Evolutionary conservation across 2,329 filamentous ascomycete species (phyloP).

Genomic region (Parastagonospora nodorum): DNA sequence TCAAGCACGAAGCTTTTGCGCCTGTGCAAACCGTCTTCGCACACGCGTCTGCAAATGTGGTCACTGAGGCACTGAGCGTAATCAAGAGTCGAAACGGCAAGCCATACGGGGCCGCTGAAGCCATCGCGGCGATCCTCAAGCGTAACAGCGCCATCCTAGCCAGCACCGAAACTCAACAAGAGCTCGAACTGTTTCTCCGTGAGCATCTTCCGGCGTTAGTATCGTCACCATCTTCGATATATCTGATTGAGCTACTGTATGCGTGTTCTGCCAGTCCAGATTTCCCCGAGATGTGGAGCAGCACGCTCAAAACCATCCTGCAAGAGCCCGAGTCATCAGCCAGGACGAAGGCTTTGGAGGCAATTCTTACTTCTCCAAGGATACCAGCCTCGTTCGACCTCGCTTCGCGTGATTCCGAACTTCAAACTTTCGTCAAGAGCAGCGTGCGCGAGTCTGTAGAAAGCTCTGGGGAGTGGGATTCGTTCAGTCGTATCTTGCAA

Average conservation of each 20-base stretch:
- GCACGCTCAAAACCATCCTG: conserved; percentile 35
- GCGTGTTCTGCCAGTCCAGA: conserved; percentile 42
- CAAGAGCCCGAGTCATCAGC: conserved; percentile 31
- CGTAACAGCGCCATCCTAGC: conserved; percentile 49
- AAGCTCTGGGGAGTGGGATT: conserved; percentile 43
- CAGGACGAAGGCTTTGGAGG: conserved; percentile 36
- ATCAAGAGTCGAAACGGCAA: conserved; percentile 64
- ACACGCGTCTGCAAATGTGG: conserved; percentile 49
- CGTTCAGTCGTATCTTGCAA: conserved; percentile 43
- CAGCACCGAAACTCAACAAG: conserved; percentile 50
- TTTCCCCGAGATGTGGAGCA: conserved; percentile 40
- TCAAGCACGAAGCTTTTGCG: conserved; percentile 10
- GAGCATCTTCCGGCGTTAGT: conserved; percentile 65
- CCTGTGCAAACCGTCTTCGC: conserved; percentile 24
- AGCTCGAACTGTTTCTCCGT: conserved; percentile 54
- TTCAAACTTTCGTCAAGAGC: conserved; percentile 43
- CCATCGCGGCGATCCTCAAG: conserved; percentile 59
- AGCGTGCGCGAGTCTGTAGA: conserved; percentile 38
- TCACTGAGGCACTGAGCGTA: conserved; percentile 56
- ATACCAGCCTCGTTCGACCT: conserved; percentile 43
- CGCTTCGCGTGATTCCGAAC: conserved; percentile 38
- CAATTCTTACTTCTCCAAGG: conserved; percentile 42
- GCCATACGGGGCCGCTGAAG: conserved; percentile 67
- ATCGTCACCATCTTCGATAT: conserved; percentile 69
- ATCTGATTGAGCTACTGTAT: conserved; percentile 70